These are phyloP conservation scores for Verticillium zaregamsianum DNA, from an alignment of 2,329 filamentous ascomycete genomes.

Conservation along the genomic window DNA sequence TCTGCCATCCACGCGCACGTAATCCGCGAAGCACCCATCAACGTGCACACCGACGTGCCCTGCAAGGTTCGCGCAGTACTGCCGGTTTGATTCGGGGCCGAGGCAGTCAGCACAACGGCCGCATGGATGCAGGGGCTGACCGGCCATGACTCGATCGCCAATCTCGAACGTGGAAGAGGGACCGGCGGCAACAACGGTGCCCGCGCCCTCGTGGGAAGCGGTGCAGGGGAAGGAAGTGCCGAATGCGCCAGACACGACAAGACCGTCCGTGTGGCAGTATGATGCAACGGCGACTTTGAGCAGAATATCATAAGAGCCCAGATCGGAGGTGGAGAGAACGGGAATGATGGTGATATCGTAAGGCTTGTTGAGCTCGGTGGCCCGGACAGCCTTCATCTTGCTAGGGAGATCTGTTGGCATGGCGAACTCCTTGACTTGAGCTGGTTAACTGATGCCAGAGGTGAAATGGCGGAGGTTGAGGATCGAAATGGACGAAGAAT, in stretches of 20 bases:
- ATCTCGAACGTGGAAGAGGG: constrained; percentile 31
- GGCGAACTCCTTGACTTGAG: too few relatives aligned
- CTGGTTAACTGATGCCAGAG: too few relatives aligned
- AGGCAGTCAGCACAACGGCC: constrained; percentile 48
- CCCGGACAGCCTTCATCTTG: constrained; percentile 24
- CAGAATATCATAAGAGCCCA: constrained; percentile 50
- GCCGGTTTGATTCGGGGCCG: constrained; percentile 39
- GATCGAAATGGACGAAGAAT: too few relatives aligned
- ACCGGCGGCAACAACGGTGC: constrained; percentile 47
- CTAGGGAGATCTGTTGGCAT: too few relatives aligned
- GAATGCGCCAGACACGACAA: constrained; percentile 49
- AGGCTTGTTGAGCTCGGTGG: constrained; percentile 44
- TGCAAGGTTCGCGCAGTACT: constrained; percentile 45
- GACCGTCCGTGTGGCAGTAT: constrained; percentile 59
- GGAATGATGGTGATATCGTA: constrained; percentile 48
- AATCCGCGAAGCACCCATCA: constrained; percentile 55
- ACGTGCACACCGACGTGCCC: constrained; percentile 44
- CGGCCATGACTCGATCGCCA: constrained; percentile 54
- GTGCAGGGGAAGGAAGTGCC: constrained; percentile 43
- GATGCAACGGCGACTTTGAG: constrained; percentile 56
- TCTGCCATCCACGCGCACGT: constrained; percentile 44
- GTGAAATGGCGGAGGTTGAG: too few relatives aligned
- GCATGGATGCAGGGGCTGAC: constrained; percentile 48
- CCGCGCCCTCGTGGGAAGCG: constrained; percentile 53
- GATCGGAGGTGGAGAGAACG: constrained; percentile 32